Conservation (phyloP, 2,329 filamentous ascomycete genomes). For the Colletotrichum sp. region DNA sequence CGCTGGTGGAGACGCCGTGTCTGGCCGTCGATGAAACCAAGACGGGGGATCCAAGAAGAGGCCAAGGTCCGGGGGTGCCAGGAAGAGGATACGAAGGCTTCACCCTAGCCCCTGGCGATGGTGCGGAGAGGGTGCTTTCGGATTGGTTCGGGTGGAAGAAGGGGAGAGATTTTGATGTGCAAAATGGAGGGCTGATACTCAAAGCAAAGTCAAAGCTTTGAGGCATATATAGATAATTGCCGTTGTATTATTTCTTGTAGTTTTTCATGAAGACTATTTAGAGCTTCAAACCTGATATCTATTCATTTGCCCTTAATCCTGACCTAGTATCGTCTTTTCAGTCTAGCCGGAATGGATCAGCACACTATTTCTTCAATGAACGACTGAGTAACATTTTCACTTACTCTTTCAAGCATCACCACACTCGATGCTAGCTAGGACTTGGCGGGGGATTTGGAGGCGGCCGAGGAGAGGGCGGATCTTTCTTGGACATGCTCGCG, state of each 20-base stretch:
- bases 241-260: neutral
- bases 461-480: slow-evolving; percentile 38
- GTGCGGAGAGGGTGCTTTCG: slow-evolving; percentile 72
- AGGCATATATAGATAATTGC: neutral
- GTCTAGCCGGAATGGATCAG: neutral
- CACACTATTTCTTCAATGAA: neutral
- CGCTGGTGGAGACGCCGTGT: slow-evolving; percentile 72
- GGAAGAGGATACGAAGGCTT: slow-evolving; percentile 71
- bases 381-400: neutral
- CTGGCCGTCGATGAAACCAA: slow-evolving; percentile 61
- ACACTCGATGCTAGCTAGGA: slow-evolving; percentile 23
- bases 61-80: slow-evolving; percentile 69
- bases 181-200: slow-evolving; percentile 65
- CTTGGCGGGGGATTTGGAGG: slow-evolving; percentile 44
- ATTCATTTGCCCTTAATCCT: neutral
- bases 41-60: slow-evolving; percentile 45
- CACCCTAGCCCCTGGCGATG: slow-evolving; percentile 68
- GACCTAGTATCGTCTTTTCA: neutral
- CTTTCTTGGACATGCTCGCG: slow-evolving; percentile 35
- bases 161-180: slow-evolving; percentile 73
- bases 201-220: slow-evolving; percentile 40
- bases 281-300: neutral
- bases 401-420: neutral
- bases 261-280: neutral
- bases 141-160: slow-evolving; percentile 80